Percentiles rank a stretch among this genome's conserved stretches.
Evolutionary conservation across 495 filamentous ascomycete genomes (phyloP).

Genomic region (Jackrogersella multiformis): DNA sequence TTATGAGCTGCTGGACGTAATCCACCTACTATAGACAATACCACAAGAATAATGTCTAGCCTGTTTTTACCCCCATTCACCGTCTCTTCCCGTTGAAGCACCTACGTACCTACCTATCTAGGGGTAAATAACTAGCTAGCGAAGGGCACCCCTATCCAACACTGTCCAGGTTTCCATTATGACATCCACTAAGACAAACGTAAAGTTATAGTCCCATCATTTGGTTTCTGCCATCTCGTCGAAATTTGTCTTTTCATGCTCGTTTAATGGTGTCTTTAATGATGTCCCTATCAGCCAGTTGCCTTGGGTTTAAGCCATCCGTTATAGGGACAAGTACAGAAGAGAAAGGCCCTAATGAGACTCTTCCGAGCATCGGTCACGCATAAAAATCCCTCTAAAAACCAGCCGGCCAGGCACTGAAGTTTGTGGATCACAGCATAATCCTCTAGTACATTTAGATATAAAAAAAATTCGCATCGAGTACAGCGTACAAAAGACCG

Average conservation of each 20-base stretch:
- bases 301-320: neutral
- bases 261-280: neutral
- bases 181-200: neutral
- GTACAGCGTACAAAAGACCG: conserved; percentile 41
- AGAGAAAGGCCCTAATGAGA: conserved; percentile 8
- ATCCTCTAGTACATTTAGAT: conserved; percentile 26
- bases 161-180: neutral
- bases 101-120: neutral
- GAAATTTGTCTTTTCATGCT: conserved; percentile 2
- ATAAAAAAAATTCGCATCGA: conserved; percentile 25
- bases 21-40: conserved; percentile 29
- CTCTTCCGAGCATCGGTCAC: conserved; percentile 19
- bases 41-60: conserved; percentile 32
- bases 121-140: conserved; percentile 1
- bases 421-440: conserved; percentile 4
- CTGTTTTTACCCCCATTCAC: conserved; percentile 9
- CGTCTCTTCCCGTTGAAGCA: neutral
- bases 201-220: neutral
- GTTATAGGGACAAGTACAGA: conserved; percentile 8
- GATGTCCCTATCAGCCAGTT: conserved; percentile 3
- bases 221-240: neutral
- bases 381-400: conserved; percentile 11
- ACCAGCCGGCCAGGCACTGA: conserved; percentile 1
- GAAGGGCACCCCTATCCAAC: neutral
- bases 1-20: conserved; percentile 32